Percentiles rank a stretch among this genome's conserved stretches.
Conservation (phyloP, 306 rosid genomes). For the Vigna radiata region DNA sequence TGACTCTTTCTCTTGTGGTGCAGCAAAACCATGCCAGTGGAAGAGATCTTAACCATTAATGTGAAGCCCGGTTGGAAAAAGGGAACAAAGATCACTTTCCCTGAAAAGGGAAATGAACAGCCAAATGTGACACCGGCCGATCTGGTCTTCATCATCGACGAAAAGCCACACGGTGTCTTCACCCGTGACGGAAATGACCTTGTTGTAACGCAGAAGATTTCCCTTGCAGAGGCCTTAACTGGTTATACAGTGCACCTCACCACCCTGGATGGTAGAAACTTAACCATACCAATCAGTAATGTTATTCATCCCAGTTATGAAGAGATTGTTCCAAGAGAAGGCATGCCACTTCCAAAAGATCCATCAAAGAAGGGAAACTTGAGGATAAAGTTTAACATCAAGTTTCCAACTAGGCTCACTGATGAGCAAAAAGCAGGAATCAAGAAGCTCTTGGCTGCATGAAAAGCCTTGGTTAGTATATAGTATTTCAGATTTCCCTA, state of each 20-base stretch:
- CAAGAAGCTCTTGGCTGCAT: constrained; percentile 57
- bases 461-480: constrained; percentile 29
- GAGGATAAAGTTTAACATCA: constrained; percentile 66
- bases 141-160: constrained; percentile 61
- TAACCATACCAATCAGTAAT: constrained; percentile 57
- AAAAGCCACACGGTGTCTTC: constrained; percentile 60
- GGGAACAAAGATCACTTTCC: constrained; percentile 74
- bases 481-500: not conserved
- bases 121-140: constrained; percentile 56
- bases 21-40: constrained; percentile 58
- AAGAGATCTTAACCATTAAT: constrained; percentile 64
- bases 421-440: constrained; percentile 69
- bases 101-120: constrained; percentile 66
- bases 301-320: constrained; percentile 66
- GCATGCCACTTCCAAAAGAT: constrained; percentile 71
- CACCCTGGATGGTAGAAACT: constrained; percentile 60
- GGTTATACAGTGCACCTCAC: constrained; percentile 65
- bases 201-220: constrained; percentile 52
- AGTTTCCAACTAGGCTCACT: constrained; percentile 61
- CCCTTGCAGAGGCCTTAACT: constrained; percentile 63
- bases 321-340: constrained; percentile 64
- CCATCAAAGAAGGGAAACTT: constrained; percentile 66
- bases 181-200: constrained; percentile 63
- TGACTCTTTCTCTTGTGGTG: constrained; percentile 26
- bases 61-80: constrained; percentile 77